A percentile compares a stretch with the other conserved stretches of the same genome.
These are phyloP conservation scores for Hsuehochloa calcarea DNA, from an alignment of 176 grass and related monocot species.

Conservation along the genomic window DNA sequence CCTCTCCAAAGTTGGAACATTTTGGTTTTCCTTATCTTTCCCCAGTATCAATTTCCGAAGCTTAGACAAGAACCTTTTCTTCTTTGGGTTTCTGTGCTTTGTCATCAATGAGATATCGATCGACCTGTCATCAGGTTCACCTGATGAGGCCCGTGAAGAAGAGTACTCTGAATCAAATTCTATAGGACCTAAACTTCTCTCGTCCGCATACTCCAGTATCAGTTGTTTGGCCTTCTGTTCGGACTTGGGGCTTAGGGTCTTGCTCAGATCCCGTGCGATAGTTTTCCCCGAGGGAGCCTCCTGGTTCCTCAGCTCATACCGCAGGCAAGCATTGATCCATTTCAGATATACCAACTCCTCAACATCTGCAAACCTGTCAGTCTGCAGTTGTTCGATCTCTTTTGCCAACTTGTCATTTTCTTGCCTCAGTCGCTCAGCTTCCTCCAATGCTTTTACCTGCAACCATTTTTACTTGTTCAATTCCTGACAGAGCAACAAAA, in stretches of 20 bases:
- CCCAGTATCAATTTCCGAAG: conserved; percentile 74
- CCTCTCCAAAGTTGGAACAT: conserved; percentile 35
- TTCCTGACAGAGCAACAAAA: conserved; percentile 23
- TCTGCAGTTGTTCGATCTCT: conserved; percentile 71
- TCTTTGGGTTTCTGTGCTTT: conserved; percentile 42
- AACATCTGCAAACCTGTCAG: conserved; percentile 71
- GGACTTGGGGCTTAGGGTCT: conserved; percentile 73
- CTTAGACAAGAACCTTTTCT: conserved; percentile 68
- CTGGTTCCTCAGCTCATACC: conserved; percentile 82
- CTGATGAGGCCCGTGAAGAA: conserved; percentile 58
- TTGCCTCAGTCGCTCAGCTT: conserved; percentile 57
- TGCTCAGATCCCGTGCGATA: conserved; percentile 74
- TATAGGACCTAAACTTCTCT: conserved; percentile 32
- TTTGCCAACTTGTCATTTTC: conserved; percentile 67
- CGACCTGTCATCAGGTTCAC: conserved; percentile 47
- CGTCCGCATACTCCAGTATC: conserved; percentile 79
- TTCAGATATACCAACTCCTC: conserved; percentile 96
- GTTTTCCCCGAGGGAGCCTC: conserved; percentile 51
- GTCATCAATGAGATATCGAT: conserved; percentile 39
- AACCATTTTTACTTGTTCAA: conserved; percentile 34
- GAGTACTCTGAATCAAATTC: conserved; percentile 79
- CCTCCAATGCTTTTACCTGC: conserved; percentile 68
- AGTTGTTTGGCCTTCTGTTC: conserved; percentile 89
- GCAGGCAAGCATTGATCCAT: conserved; percentile 98
- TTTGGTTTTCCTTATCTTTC: conserved; percentile 48